These are phyloP conservation scores for Pinus taeda DNA, from an alignment of 75 land plant genomes.

Conservation along the genomic window DNA sequence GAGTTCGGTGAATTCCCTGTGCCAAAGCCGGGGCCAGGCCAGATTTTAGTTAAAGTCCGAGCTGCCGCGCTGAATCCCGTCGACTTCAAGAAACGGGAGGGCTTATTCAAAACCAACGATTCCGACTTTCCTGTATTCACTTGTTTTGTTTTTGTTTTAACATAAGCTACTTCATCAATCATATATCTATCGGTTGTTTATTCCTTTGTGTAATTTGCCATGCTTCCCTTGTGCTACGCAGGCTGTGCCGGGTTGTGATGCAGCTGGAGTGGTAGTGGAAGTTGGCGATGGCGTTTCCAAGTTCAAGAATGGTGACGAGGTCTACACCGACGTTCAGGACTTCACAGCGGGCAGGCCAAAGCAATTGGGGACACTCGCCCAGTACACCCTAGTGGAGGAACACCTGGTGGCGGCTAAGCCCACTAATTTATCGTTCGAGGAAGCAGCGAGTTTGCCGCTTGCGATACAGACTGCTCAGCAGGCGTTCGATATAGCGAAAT, in stretches of 20 bases:
- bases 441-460: neutral
- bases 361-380: too few species aligned
- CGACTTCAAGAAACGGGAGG: slow-evolving; percentile 21
- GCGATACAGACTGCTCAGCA: neutral
- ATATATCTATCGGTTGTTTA: neutral
- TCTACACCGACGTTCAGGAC: slow-evolving; percentile 43
- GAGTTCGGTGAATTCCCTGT: too few species aligned
- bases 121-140: neutral
- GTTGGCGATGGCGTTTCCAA: slow-evolving; percentile 29
- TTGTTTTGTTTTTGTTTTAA: too few species aligned
- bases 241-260: slow-evolving; percentile 51
- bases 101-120: neutral
- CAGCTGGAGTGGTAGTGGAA: slow-evolving; percentile 16
- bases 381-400: too few species aligned
- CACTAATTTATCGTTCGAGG: too few species aligned
- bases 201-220: neutral
- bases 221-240: neutral
- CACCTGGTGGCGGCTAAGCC: too few species aligned
- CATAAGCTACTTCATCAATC: neutral
- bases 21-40: too few species aligned
- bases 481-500: slow-evolving; percentile 10
- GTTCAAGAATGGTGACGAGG: slow-evolving; percentile 45
- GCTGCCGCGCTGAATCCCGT: slow-evolving; percentile 12
- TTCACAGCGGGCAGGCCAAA: neutral
- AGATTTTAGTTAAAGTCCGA: too few species aligned